Evolutionary conservation across 257 asterid species (phyloP).

Genomic region (Nicotiana attenuata): DNA sequence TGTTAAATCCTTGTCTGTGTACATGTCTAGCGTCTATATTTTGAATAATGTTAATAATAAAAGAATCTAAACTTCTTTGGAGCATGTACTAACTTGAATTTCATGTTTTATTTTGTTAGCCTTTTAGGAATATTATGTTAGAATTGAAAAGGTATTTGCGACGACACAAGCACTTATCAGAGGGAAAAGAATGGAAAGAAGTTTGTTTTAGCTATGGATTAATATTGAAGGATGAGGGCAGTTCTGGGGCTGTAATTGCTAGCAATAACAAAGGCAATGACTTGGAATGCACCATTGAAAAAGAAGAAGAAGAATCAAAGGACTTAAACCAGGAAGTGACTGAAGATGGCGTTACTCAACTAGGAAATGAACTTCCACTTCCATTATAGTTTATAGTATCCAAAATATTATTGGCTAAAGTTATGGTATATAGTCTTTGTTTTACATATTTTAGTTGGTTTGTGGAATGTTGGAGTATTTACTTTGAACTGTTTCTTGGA

Average conservation of each 20-base stretch:
- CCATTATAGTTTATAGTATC: neutral
- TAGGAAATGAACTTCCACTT: neutral
- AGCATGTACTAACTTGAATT: neutral
- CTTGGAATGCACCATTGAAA: neutral
- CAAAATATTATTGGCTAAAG: neutral
- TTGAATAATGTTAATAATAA: no score
- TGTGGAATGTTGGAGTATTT: neutral
- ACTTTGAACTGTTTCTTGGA: neutral
- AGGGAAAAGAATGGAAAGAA: constrained; percentile 53
- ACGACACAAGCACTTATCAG: constrained; percentile 46
- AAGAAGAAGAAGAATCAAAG: constrained; percentile 12
- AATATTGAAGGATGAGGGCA: constrained; percentile 34
- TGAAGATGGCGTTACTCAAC: neutral
- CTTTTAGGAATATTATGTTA: constrained; percentile 41
- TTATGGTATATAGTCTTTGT: neutral
- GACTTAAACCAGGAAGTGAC: neutral
- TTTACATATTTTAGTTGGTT: neutral
- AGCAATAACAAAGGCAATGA: constrained; percentile 13
- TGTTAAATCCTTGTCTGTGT: no score
- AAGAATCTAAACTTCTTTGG: neutral
- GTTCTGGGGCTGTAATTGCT: neutral
- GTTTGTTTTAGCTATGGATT: constrained; percentile 45
- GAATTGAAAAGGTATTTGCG: constrained; percentile 61
- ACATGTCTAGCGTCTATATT: neutral
- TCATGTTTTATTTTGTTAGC: constrained; percentile 29